A percentile compares a stretch with the other conserved stretches of the same genome.
Conservation (phyloP, 2,329 filamentous ascomycete genomes). For the Ophiocordyceps polyrhachis-furcata region DNA sequence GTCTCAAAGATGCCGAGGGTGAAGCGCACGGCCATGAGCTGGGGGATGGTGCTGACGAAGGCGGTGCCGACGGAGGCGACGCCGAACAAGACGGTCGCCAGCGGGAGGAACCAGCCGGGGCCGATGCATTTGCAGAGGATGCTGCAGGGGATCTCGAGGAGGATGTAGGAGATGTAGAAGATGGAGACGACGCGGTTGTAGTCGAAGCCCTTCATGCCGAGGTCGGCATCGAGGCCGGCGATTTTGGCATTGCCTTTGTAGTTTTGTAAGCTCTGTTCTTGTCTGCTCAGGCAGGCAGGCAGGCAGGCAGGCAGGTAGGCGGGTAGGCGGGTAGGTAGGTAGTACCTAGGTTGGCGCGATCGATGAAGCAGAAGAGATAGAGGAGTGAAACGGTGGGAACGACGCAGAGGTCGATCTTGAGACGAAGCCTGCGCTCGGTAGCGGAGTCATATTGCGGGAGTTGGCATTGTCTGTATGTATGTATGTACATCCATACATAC, state of each 20-base stretch:
- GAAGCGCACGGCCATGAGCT: conserved; percentile 43
- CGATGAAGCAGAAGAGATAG: conserved; percentile 58
- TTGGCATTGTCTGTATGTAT: conserved; percentile 25
- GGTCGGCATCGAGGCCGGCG: conserved; percentile 44
- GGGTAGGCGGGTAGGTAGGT: too few relatives aligned
- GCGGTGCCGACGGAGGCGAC: conserved; percentile 44
- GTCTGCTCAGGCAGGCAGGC: too few relatives aligned
- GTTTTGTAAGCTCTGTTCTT: too few relatives aligned
- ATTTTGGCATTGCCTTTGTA: conserved; percentile 46
- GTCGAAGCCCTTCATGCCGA: conserved; percentile 40
- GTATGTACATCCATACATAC: too few relatives aligned
- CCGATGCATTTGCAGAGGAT: conserved; percentile 53
- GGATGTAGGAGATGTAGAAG: conserved; percentile 57
- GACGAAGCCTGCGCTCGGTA: conserved; percentile 37
- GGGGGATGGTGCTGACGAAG: conserved; percentile 36
- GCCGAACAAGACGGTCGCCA: conserved; percentile 43
- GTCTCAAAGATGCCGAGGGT: conserved; percentile 52
- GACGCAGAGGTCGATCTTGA: conserved; percentile 47
- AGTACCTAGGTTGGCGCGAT: conserved; percentile 59
- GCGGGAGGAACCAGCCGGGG: conserved; percentile 52
- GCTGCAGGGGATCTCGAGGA: conserved; percentile 53
- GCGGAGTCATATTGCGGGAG: conserved; percentile 34
- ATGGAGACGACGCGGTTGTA: conserved; percentile 50
- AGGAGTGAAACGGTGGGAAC: conserved; percentile 47
- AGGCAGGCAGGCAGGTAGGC: too few relatives aligned